These are phyloP conservation scores for Ramichloridium luteum DNA, from an alignment of 2,329 filamentous ascomycete genomes.

Conservation along the genomic window DNA sequence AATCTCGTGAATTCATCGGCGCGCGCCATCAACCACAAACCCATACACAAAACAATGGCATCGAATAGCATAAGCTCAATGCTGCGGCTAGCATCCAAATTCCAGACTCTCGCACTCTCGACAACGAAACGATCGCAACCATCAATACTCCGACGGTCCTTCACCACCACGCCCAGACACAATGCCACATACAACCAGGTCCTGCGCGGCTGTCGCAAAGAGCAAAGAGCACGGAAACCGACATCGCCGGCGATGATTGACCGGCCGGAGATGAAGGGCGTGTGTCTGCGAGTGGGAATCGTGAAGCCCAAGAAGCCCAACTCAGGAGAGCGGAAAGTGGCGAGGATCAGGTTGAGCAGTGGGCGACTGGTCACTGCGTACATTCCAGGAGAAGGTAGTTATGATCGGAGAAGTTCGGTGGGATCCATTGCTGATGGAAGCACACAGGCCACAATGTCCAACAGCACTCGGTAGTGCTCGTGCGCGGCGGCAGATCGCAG, in stretches of 20 bases:
- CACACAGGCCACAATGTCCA: conserved; percentile 78
- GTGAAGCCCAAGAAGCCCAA: conserved; percentile 98
- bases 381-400: conserved; percentile 77
- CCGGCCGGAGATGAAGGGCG: conserved; percentile 80
- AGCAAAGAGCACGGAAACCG: conserved; percentile 70
- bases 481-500: conserved; percentile 84
- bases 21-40: too few species aligned
- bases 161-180: too few species aligned
- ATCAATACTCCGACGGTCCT: too few species aligned
- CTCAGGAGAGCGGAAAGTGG: conserved; percentile 91
- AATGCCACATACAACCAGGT: conserved; percentile 43
- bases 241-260: conserved; percentile 56
- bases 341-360: conserved; percentile 75
- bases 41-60: too few species aligned
- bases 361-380: conserved; percentile 84
- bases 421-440: conserved; percentile 7
- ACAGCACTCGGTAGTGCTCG: conserved; percentile 93
- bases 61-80: too few species aligned
- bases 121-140: too few species aligned
- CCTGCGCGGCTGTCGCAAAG: conserved; percentile 58
- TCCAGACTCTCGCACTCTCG: too few species aligned
- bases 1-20: too few species aligned
- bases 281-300: conserved; percentile 87
- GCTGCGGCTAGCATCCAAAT: too few species aligned
- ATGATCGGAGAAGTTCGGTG: not conserved